Percentiles rank a stretch among this genome's conserved stretches.
These are phyloP conservation scores for Aspergillus phoenicis DNA, from an alignment of 2,329 filamentous ascomycete genomes.

Conservation along the genomic window DNA sequence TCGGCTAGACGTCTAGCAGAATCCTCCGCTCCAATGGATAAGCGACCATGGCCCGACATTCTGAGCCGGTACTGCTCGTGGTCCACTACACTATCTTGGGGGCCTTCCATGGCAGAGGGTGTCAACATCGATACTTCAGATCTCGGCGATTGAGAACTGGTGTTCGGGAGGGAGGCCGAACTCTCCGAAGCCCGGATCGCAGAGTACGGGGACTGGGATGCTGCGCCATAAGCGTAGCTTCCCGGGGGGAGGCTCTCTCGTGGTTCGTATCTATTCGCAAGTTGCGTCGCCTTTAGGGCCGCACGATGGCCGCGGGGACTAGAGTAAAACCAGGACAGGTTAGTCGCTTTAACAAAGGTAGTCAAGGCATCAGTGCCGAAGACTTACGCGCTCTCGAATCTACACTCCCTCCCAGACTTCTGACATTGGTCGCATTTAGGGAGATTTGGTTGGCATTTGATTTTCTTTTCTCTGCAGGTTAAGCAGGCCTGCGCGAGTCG, in stretches of 20 bases:
- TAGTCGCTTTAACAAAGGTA: not conserved
- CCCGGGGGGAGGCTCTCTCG: constrained; percentile 25
- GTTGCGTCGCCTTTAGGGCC: constrained; percentile 27
- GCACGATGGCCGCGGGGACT: constrained; percentile 41
- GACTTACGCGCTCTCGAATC: constrained; percentile 82
- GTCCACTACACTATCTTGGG: constrained; percentile 31
- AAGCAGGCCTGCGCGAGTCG: constrained; percentile 88
- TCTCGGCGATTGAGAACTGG: constrained; percentile 34
- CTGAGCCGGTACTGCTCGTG: constrained; percentile 28
- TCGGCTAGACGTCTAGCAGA: constrained; percentile 12
- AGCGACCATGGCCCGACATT: constrained; percentile 21
- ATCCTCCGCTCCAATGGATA: constrained; percentile 22
- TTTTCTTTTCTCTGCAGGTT: constrained; percentile 94
- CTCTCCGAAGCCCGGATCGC: constrained; percentile 34
- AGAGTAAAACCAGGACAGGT: not conserved
- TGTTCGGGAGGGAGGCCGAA: constrained; percentile 34
- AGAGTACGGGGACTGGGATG: constrained; percentile 32
- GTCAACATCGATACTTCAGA: constrained; percentile 34
- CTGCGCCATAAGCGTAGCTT: constrained; percentile 23
- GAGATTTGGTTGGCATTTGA: constrained; percentile 89
- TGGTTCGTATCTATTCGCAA: constrained; percentile 25
- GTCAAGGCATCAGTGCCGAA: not conserved
- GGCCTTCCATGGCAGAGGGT: constrained; percentile 29
- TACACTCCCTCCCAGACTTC: constrained; percentile 84
- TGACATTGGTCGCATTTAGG: constrained; percentile 89